Conservation (phyloP, 192 early-diverging fungal species). For the Coemansia sp. region DNA sequence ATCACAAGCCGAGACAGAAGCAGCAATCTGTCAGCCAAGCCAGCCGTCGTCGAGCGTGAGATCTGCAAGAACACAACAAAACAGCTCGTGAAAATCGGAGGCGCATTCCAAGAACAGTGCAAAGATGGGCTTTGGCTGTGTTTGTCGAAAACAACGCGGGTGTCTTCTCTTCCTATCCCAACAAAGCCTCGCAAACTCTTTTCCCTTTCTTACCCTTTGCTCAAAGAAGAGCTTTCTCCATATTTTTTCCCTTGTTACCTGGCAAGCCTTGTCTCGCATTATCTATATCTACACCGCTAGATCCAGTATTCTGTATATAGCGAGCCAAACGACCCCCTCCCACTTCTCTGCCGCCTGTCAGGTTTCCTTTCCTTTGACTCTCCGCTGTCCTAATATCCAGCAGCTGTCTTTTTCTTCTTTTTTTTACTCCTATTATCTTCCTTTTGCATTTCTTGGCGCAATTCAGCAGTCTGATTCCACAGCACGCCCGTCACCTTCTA, state of each 20-base stretch:
- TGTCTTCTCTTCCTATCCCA: not conserved
- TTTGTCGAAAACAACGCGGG: not conserved
- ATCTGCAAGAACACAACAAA: slow-evolving; percentile 1
- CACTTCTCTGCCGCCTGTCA: not conserved
- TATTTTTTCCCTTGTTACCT: not conserved
- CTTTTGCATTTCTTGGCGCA: not conserved
- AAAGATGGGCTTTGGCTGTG: not conserved
- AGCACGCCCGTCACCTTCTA: not conserved
- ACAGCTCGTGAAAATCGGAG: slow-evolving; percentile 8
- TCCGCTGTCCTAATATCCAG: not conserved
- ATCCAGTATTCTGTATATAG: slow-evolving; percentile 7
- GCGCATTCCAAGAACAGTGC: not conserved
- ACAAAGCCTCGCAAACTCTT: not conserved
- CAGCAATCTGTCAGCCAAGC: not conserved
- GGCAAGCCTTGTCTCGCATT: not conserved
- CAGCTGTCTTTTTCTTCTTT: not conserved
- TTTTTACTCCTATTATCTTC: not conserved
- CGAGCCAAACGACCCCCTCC: not conserved
- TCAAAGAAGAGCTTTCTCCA: not conserved
- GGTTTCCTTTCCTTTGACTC: not conserved
- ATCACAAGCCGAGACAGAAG: not conserved
- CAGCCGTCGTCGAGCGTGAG: not conserved
- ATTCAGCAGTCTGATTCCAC: not conserved
- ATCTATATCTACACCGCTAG: not conserved
- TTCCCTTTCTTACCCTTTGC: not conserved